phyloP scores from a whole-genome alignment of 2,329 filamentous ascomycete species.

The Lasiodiplodia sp. region DNA sequence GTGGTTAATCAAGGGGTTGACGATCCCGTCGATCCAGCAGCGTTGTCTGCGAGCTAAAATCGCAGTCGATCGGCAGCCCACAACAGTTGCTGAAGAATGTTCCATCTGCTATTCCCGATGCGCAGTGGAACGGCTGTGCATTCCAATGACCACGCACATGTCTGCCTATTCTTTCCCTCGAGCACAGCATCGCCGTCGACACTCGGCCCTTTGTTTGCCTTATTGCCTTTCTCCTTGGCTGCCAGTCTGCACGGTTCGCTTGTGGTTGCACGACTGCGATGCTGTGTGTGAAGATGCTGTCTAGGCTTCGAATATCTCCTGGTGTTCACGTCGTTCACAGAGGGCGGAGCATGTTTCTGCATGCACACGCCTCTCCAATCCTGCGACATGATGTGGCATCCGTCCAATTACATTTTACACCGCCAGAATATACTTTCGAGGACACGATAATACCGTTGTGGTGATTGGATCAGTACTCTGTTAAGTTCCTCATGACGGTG shows the following conservation, averaged over 20 bases:
- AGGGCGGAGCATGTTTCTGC: conserved; percentile 15
- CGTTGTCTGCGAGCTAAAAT: not conserved
- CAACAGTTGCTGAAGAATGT: conserved; percentile 12
- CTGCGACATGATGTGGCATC: not conserved
- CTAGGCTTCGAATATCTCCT: not conserved
- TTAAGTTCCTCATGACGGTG: conserved; percentile 13
- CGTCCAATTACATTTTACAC: not conserved
- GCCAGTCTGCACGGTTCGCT: not conserved
- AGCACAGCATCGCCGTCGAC: not conserved
- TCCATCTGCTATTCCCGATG: conserved; percentile 6
- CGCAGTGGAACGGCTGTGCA: conserved; percentile 8
- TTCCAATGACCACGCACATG: conserved; percentile 3
- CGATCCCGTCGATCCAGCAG: not conserved
- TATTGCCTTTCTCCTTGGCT: not conserved
- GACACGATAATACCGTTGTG: not conserved
- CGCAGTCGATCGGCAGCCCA: not conserved
- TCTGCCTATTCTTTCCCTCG: not conserved
- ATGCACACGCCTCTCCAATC: not conserved
- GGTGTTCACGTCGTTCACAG: not conserved
- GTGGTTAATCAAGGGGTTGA: not conserved
- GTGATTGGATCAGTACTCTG: not conserved
- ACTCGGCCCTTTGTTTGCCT: not conserved
- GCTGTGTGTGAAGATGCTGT: conserved; percentile 2
- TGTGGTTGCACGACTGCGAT: conserved; percentile 5
- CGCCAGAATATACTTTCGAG: not conserved